phyloP scores from a whole-genome alignment of 148 eudicot genomes.

The Rheum nobile region DNA sequence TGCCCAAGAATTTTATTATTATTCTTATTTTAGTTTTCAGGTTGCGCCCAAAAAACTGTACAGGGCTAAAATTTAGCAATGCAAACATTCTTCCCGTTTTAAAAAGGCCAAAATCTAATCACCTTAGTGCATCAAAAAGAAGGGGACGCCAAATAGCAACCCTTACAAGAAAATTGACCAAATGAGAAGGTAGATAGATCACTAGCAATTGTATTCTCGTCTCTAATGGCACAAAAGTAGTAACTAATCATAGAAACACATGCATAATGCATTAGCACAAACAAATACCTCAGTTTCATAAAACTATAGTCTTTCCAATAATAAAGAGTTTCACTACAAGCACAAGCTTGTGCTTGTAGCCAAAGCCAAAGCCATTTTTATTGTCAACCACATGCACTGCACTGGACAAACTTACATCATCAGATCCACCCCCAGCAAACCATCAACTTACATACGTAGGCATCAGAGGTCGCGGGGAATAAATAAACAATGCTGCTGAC shows the following conservation, averaged over 20 bases:
- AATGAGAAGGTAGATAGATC: no score
- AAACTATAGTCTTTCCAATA: not conserved
- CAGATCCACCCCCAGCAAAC: not conserved
- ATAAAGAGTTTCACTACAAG: not conserved
- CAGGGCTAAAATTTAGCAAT: no score
- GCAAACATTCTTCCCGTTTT: no score
- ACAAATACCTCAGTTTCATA: not conserved
- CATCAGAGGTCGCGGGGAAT: not conserved
- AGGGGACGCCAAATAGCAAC: no score
- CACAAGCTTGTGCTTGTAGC: not conserved
- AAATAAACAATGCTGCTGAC: not conserved
- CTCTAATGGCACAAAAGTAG: no score
- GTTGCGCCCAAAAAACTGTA: no score
- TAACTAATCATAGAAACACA: not conserved
- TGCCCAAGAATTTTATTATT: no score
- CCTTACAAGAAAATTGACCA: no score
- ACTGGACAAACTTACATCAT: not conserved
- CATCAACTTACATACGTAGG: conserved; percentile 1
- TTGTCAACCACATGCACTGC: not conserved
- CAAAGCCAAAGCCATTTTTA: not conserved
- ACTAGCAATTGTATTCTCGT: no score
- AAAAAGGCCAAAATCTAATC: no score
- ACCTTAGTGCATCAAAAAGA: no score
- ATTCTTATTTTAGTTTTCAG: no score
- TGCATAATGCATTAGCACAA: not conserved